These are phyloP conservation scores for Hypoxylon sp. DNA, from an alignment of 2,329 filamentous ascomycete genomes.

Conservation along the genomic window DNA sequence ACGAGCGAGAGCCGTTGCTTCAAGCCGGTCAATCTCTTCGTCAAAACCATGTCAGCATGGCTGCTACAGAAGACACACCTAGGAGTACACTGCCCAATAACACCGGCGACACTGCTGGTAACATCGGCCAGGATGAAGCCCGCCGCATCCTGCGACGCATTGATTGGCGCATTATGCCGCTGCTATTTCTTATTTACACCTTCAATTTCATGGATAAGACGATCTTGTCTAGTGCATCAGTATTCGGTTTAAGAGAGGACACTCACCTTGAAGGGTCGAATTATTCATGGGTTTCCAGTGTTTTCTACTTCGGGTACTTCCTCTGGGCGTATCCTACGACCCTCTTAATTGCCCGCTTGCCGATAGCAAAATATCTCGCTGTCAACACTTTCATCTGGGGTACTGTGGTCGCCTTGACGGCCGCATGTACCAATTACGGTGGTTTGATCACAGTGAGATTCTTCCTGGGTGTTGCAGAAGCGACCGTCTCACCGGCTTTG, in stretches of 20 bases:
- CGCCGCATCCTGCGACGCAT: slow-evolving; percentile 67
- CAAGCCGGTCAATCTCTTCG: slow-evolving; percentile 9
- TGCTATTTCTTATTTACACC: slow-evolving; percentile 71
- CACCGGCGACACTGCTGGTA: background rate
- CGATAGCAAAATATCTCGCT: slow-evolving; percentile 63
- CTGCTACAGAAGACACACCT: slow-evolving; percentile 7
- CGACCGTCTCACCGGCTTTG: slow-evolving; percentile 68
- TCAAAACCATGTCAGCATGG: slow-evolving; percentile 25
- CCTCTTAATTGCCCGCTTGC: slow-evolving; percentile 63
- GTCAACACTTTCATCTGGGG: slow-evolving; percentile 67
- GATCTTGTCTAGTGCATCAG: slow-evolving; percentile 68
- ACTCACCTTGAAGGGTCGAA: slow-evolving; percentile 60
- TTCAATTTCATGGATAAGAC: slow-evolving; percentile 75
- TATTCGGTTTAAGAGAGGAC: slow-evolving; percentile 69
- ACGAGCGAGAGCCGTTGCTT: slow-evolving; percentile 32
- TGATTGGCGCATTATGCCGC: slow-evolving; percentile 67
- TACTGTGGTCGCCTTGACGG: slow-evolving; percentile 60
- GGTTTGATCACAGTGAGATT: slow-evolving; percentile 67
- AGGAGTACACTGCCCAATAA: background rate
- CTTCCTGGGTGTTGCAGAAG: slow-evolving; percentile 69
- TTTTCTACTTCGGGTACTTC: slow-evolving; percentile 67
- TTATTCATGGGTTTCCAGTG: slow-evolving; percentile 63
- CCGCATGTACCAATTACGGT: slow-evolving; percentile 63
- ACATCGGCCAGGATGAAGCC: slow-evolving; percentile 36
- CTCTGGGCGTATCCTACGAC: slow-evolving; percentile 66